Percentiles rank a stretch among this genome's conserved stretches.
Conservation (phyloP, 2,329 filamentous ascomycete species). For the Penicillium sp. region DNA sequence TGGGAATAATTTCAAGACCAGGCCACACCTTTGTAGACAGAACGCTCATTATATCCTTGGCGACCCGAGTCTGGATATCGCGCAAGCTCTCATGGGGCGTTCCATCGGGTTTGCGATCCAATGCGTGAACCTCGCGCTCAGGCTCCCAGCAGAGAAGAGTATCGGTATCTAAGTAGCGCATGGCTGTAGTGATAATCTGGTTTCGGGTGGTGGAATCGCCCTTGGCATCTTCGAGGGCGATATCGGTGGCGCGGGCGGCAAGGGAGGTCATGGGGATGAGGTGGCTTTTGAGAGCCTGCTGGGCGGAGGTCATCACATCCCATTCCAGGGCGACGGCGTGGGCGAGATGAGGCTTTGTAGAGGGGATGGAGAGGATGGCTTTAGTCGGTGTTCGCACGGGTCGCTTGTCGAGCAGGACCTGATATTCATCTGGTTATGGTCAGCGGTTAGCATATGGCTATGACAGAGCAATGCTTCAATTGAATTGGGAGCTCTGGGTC, state of each 20-base stretch:
- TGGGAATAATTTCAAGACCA: constrained; percentile 73
- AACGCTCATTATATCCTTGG: constrained; percentile 70
- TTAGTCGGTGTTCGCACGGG: constrained; percentile 74
- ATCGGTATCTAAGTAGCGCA: constrained; percentile 90
- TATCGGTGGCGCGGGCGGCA: constrained; percentile 78
- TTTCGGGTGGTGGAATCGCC: constrained; percentile 58
- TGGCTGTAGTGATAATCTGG: constrained; percentile 65
- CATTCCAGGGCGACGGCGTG: constrained; percentile 88
- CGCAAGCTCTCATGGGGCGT: constrained; percentile 62
- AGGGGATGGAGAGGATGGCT: constrained; percentile 73
- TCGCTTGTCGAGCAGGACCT: constrained; percentile 74
- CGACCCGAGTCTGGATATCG: constrained; percentile 68
- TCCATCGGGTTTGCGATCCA: constrained; percentile 51
- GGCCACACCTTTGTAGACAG: constrained; percentile 78
- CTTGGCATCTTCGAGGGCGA: constrained; percentile 65
- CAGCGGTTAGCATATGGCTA: constrained; percentile 1
- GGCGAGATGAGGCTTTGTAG: constrained; percentile 77
- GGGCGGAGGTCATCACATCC: constrained; percentile 78
- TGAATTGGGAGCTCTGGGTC: background rate
- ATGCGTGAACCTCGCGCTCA: constrained; percentile 51
- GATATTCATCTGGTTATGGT: constrained; percentile 48
- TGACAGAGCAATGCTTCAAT: background rate
- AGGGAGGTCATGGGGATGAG: constrained; percentile 89
- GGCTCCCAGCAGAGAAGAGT: constrained; percentile 89
- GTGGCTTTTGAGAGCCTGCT: constrained; percentile 82